phyloP scores from a whole-genome alignment of 1,284 basidiomycete species.

The Cryptococcus depauperatus region DNA sequence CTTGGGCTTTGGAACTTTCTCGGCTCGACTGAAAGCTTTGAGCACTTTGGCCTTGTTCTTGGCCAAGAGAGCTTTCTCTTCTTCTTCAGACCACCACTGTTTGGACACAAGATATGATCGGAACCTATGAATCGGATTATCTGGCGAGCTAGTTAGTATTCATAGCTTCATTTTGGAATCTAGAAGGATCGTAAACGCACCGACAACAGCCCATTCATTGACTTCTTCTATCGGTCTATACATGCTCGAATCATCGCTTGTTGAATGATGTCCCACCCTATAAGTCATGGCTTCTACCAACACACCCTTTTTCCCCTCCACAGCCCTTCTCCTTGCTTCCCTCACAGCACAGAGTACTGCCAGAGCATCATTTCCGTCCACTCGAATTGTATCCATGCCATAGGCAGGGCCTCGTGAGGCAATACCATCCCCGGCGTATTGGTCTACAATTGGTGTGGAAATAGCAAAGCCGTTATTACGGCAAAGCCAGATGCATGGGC shows the following conservation, averaged over 20 bases:
- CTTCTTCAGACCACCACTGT: slow-evolving; percentile 75
- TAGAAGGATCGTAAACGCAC: slow-evolving; percentile 12
- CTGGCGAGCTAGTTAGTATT: too few relatives aligned
- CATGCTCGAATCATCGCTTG: slow-evolving; percentile 87
- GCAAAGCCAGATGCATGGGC: slow-evolving; percentile 42
- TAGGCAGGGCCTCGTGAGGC: slow-evolving; percentile 88
- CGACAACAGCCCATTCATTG: slow-evolving; percentile 70
- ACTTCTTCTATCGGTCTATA: slow-evolving; percentile 79
- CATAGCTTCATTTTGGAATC: neutral
- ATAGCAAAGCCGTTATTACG: slow-evolving; percentile 66
- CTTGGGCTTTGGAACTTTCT: slow-evolving; percentile 61
- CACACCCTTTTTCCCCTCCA: slow-evolving; percentile 72
- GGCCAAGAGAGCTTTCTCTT: slow-evolving; percentile 66
- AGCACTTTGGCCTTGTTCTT: slow-evolving; percentile 65
- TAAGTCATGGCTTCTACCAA: slow-evolving; percentile 90
- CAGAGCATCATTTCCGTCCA: slow-evolving; percentile 88
- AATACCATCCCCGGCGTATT: slow-evolving; percentile 89
- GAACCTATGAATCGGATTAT: slow-evolving; percentile 82
- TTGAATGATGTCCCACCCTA: slow-evolving; percentile 89
- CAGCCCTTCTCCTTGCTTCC: slow-evolving; percentile 67
- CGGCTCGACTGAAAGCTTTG: slow-evolving; percentile 67
- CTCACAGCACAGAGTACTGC: slow-evolving; percentile 75
- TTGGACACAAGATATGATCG: slow-evolving; percentile 68
- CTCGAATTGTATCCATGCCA: slow-evolving; percentile 79
- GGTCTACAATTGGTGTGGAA: slow-evolving; percentile 81